Percentiles rank a stretch among this genome's conserved stretches.
Evolutionary conservation across 805 yeast species (phyloP).

Genomic region (Kodamaea hsintzibuensis): DNA sequence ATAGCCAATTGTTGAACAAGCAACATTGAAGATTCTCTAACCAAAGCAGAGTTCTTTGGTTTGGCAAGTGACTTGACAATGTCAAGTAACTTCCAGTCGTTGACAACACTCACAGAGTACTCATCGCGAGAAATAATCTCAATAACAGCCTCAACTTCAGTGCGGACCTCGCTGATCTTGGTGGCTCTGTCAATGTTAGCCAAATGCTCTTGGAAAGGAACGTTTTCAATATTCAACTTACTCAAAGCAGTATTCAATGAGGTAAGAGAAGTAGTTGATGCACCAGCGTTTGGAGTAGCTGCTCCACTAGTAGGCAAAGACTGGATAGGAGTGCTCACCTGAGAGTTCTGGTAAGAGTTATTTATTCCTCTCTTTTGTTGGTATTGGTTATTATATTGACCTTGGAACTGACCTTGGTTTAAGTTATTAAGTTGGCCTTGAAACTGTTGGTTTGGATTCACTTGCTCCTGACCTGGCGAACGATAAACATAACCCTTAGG

Average conservation of each 20-base stretch:
- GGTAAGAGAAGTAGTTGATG: slow-evolving; percentile 72
- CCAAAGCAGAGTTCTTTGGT: slow-evolving; percentile 69
- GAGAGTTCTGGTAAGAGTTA: slow-evolving; percentile 3
- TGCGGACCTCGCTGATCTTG: slow-evolving; percentile 54
- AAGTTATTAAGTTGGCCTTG: not conserved
- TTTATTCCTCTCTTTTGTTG: not conserved
- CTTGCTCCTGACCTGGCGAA: slow-evolving; percentile 11
- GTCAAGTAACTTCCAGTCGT: slow-evolving; percentile 66
- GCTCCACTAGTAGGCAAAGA: slow-evolving; percentile 39
- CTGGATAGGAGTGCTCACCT: slow-evolving; percentile 23
- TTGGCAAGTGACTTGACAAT: slow-evolving; percentile 66
- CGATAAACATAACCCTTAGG: slow-evolving; percentile 28
- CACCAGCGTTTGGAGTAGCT: slow-evolving; percentile 34
- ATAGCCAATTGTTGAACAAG: slow-evolving; percentile 59
- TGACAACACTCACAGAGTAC: slow-evolving; percentile 40
- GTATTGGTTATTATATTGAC: not conserved
- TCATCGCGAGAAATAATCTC: slow-evolving; percentile 46
- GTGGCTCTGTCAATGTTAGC: slow-evolving; percentile 51
- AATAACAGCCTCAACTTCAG: slow-evolving; percentile 55
- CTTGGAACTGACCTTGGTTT: slow-evolving; percentile 6
- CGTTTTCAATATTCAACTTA: slow-evolving; percentile 52
- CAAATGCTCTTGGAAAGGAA: slow-evolving; percentile 67
- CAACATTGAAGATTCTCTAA: slow-evolving; percentile 75
- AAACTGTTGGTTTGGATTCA: slow-evolving; percentile 11
- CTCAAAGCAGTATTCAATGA: slow-evolving; percentile 71